A percentile compares a stretch with the other conserved stretches of the same genome.
Evolutionary conservation across 371 early-diverging fungal species (phyloP).

Genomic region (Mortierella sp.): DNA sequence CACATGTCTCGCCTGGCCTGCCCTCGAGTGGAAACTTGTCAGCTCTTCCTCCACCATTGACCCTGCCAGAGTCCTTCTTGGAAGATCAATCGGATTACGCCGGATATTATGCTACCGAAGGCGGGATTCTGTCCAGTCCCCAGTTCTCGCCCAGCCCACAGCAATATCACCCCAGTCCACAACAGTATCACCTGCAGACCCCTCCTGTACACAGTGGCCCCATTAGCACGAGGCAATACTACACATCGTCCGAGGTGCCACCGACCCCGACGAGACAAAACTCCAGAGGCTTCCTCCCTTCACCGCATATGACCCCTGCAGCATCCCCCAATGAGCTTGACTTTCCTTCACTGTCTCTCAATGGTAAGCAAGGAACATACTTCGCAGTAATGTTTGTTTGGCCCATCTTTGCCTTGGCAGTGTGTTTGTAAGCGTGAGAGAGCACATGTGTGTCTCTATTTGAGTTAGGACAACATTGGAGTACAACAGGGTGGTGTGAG

Average conservation of each 20-base stretch:
- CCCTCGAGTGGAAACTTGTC: conserved; percentile 10
- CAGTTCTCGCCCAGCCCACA: conserved; percentile 18
- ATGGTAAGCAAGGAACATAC: conserved; percentile 23
- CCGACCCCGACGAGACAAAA: conserved; percentile 17
- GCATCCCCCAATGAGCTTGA: conserved; percentile 37
- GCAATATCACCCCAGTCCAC: too few species aligned
- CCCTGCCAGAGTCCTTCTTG: conserved; percentile 42
- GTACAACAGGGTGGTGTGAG: background rate
- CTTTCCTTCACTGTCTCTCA: conserved; percentile 36
- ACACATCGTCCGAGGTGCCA: conserved; percentile 7
- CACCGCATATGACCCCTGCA: conserved; percentile 42
- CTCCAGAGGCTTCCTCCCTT: conserved; percentile 31
- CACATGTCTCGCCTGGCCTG: conserved; percentile 34
- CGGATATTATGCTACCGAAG: conserved; percentile 48
- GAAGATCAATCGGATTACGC: conserved; percentile 51
- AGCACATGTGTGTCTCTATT: conserved; percentile 1
- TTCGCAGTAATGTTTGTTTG: background rate
- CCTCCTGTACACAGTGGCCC: too few species aligned
- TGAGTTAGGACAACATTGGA: background rate
- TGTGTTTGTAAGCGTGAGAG: background rate
- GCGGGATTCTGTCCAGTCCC: conserved; percentile 31
- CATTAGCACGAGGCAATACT: conserved; percentile 3
- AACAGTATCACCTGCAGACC: conserved; percentile 4
- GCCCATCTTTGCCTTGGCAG: background rate
- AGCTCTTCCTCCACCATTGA: conserved; percentile 30